Conservation (phyloP, 805 yeast species). For the Candida tibetensis region DNA sequence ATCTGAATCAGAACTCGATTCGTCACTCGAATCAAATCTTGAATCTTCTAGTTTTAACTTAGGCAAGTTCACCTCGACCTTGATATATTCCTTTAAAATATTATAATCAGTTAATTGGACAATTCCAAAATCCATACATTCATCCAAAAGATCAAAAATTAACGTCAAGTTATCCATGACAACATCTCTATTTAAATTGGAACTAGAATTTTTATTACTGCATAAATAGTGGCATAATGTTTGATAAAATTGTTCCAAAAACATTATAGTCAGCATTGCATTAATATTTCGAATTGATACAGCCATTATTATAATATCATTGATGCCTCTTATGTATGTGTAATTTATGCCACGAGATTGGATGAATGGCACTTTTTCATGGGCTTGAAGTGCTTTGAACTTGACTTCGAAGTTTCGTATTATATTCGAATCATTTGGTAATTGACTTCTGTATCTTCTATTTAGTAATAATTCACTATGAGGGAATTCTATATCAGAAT, state of each 20-base stretch:
- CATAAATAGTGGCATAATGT: conserved; percentile 29
- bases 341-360: conserved; percentile 50
- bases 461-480: conserved; percentile 33
- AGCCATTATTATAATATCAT: conserved; percentile 42
- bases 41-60: conserved; percentile 9
- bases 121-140: conserved; percentile 85
- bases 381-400: conserved; percentile 18
- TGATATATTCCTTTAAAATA: conserved; percentile 73
- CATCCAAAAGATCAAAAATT: conserved; percentile 81
- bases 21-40: conserved; percentile 9
- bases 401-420: conserved; percentile 24
- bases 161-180: conserved; percentile 71
- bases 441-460: conserved; percentile 31
- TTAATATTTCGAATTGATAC: conserved; percentile 49
- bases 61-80: conserved; percentile 44
- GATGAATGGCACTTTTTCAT: conserved; percentile 42
- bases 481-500: conserved; percentile 21
- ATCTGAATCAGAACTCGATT: conserved; percentile 1
- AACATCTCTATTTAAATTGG: conserved; percentile 45
- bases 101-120: conserved; percentile 81
- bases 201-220: background rate
- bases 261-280: conserved; percentile 56
- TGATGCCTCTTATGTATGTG: conserved; percentile 47
- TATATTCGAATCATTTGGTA: conserved; percentile 23
- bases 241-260: conserved; percentile 42